These are phyloP conservation scores for Corynespora cassiicola DNA, from an alignment of 2,329 filamentous ascomycete genomes.

Conservation along the genomic window DNA sequence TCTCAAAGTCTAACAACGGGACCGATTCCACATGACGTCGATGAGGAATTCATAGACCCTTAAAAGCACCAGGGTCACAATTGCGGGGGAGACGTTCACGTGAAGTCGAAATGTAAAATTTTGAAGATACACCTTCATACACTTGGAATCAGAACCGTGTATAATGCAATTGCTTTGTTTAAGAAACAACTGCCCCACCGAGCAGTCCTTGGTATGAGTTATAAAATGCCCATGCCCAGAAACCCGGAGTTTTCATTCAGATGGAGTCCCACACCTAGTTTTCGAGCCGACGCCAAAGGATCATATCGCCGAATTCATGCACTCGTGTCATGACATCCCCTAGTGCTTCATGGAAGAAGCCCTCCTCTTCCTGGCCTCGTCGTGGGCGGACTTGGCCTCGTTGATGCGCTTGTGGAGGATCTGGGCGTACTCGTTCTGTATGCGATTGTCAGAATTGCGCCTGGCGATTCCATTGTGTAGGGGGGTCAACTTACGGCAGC, in stretches of 20 bases:
- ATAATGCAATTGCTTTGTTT: conserved; percentile 46
- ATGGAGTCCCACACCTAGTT: conserved; percentile 39
- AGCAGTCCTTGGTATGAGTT: conserved; percentile 45
- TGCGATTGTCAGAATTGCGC: conserved; percentile 46
- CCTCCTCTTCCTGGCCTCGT: conserved; percentile 94
- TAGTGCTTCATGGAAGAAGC: conserved; percentile 73
- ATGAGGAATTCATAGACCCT: no score
- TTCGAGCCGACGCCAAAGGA: conserved; percentile 46
- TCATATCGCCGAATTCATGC: conserved; percentile 43
- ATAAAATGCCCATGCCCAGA: conserved; percentile 42
- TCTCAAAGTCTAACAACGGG: no score
- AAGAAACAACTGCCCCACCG: conserved; percentile 38
- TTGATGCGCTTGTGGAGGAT: conserved; percentile 95
- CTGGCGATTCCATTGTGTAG: no score
- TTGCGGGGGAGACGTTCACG: no score
- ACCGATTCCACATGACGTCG: no score
- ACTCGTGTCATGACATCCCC: conserved; percentile 35
- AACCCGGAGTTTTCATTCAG: conserved; percentile 41
- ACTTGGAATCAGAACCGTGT: no score
- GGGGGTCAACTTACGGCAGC: conserved; percentile 77
- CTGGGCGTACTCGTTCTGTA: conserved; percentile 93
- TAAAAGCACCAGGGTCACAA: no score
- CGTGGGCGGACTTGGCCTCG: conserved; percentile 94
- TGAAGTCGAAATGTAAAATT: no score
- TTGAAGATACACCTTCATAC: no score